These are phyloP conservation scores for Zygoascus ofunaensis DNA, from an alignment of 805 yeast genomes.

Conservation along the genomic window DNA sequence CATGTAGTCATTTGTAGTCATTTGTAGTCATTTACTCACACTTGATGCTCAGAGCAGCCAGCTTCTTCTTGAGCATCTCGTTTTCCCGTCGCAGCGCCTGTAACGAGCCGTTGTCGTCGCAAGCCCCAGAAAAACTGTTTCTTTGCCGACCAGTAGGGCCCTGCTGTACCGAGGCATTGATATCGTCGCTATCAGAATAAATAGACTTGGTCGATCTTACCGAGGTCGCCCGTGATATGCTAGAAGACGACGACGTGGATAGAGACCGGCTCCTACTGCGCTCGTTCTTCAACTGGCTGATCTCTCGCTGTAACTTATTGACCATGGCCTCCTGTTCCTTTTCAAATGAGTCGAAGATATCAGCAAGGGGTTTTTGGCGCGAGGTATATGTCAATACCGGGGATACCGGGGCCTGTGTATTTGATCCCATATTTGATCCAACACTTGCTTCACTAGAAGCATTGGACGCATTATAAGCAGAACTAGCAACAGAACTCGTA, in stretches of 20 bases:
- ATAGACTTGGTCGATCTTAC: slow-evolving; percentile 19
- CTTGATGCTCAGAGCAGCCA: slow-evolving; percentile 22
- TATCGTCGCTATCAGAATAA: slow-evolving; percentile 16
- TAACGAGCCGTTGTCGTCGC: slow-evolving; percentile 16
- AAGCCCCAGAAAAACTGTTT: slow-evolving; percentile 17
- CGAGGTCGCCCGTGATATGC: slow-evolving; percentile 22
- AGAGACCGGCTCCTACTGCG: slow-evolving; percentile 26
- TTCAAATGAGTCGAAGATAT: slow-evolving; percentile 41
- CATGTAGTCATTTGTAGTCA: too few species aligned
- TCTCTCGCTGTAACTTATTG: slow-evolving; percentile 54
- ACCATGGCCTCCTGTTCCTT: slow-evolving; percentile 72
- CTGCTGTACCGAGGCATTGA: slow-evolving; percentile 9
- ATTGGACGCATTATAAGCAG: too few species aligned
- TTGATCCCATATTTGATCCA: too few species aligned
- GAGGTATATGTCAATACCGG: background rate
- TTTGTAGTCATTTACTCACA: slow-evolving; percentile 15
- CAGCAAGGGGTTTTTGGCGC: slow-evolving; percentile 8
- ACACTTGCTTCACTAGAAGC: too few species aligned
- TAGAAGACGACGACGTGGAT: slow-evolving; percentile 24
- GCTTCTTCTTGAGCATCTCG: slow-evolving; percentile 23
- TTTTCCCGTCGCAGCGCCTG: slow-evolving; percentile 22
- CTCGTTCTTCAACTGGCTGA: slow-evolving; percentile 44
- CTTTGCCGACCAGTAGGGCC: slow-evolving; percentile 16
- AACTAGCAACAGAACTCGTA: too few species aligned
- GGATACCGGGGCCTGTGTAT: too few species aligned